These are phyloP conservation scores for Starmerella vaccinii DNA, from an alignment of 805 yeast genomes.

Conservation along the genomic window DNA sequence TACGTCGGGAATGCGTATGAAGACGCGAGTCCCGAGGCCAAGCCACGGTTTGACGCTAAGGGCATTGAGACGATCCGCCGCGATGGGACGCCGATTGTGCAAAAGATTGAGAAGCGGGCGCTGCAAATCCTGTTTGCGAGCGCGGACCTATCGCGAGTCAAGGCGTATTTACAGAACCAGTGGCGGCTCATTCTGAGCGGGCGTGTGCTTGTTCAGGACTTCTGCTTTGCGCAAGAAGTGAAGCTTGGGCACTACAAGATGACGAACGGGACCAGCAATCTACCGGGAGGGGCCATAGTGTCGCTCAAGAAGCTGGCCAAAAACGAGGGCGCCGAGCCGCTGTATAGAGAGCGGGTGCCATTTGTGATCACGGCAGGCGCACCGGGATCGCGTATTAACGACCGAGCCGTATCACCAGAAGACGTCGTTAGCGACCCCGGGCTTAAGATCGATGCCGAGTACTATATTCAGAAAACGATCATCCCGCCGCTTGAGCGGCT, in stretches of 20 bases:
- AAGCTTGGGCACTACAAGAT: slow-evolving; percentile 72
- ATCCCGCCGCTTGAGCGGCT: slow-evolving; percentile 85
- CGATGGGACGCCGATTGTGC: slow-evolving; percentile 92
- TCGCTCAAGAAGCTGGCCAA: slow-evolving; percentile 50
- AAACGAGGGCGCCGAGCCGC: slow-evolving; percentile 73
- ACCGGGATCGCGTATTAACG: slow-evolving; percentile 49
- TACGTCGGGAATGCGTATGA: slow-evolving; percentile 84
- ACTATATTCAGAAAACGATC: slow-evolving; percentile 72
- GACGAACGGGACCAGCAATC: slow-evolving; percentile 36
- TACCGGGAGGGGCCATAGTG: slow-evolving; percentile 88
- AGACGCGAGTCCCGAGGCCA: slow-evolving; percentile 37
- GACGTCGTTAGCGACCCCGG: slow-evolving; percentile 43
- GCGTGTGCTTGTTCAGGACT: slow-evolving; percentile 62
- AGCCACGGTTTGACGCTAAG: slow-evolving; percentile 80
- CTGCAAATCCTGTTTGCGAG: slow-evolving; percentile 63
- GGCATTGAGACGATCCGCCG: slow-evolving; percentile 92
- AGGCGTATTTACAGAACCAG: slow-evolving; percentile 51
- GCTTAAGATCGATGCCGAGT: slow-evolving; percentile 60
- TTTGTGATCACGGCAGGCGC: slow-evolving; percentile 64
- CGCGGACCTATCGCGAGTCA: slow-evolving; percentile 58
- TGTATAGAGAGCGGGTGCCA: slow-evolving; percentile 79
- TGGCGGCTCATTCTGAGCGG: slow-evolving; percentile 58
- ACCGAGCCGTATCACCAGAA: slow-evolving; percentile 70
- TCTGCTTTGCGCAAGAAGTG: slow-evolving; percentile 87
- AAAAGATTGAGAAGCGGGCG: slow-evolving; percentile 62